Evolutionary conservation across 345 rosid genomes (phyloP).

Genomic region (Rhizophora apiculata): DNA sequence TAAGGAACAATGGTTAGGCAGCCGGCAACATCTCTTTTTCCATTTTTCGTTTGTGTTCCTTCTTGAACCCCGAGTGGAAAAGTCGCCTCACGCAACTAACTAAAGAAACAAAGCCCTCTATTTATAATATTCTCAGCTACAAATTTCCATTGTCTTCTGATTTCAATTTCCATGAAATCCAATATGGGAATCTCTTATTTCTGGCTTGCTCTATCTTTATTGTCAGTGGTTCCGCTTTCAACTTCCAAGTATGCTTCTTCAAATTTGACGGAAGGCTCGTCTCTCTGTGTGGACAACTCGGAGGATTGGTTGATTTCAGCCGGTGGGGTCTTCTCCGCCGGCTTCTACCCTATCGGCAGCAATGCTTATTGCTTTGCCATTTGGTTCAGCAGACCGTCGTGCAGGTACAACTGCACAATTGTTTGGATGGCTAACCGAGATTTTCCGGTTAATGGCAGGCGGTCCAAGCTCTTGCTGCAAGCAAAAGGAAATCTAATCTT

Average conservation of each 20-base stretch:
- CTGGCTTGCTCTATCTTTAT: background rate
- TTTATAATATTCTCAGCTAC: too few species aligned
- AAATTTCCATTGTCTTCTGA: too few species aligned
- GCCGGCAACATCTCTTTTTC: too few species aligned
- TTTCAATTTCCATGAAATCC: conserved; percentile 9
- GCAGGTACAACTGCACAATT: background rate
- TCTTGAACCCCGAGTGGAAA: too few species aligned
- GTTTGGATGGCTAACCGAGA: conserved; percentile 50
- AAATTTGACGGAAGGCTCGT: too few species aligned
- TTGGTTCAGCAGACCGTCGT: conserved; percentile 26
- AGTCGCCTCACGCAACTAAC: too few species aligned
- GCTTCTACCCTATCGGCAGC: conserved; percentile 30
- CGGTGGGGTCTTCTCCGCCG: conserved; percentile 29
- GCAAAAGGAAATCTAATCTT: conserved; percentile 22
- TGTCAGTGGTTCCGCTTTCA: background rate
- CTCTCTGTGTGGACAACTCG: background rate
- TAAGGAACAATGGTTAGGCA: too few species aligned
- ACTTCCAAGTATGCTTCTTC: background rate
- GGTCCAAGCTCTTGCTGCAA: conserved; percentile 29
- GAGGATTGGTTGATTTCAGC: conserved; percentile 22
- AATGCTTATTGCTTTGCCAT: conserved; percentile 33
- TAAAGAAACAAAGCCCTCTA: too few species aligned
- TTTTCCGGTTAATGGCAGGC: conserved; percentile 37
- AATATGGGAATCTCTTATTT: background rate
- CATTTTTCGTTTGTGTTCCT: too few species aligned